These are phyloP conservation scores for Chytriomyces sp. DNA, from an alignment of 192 early-diverging fungal genomes.

Conservation along the genomic window DNA sequence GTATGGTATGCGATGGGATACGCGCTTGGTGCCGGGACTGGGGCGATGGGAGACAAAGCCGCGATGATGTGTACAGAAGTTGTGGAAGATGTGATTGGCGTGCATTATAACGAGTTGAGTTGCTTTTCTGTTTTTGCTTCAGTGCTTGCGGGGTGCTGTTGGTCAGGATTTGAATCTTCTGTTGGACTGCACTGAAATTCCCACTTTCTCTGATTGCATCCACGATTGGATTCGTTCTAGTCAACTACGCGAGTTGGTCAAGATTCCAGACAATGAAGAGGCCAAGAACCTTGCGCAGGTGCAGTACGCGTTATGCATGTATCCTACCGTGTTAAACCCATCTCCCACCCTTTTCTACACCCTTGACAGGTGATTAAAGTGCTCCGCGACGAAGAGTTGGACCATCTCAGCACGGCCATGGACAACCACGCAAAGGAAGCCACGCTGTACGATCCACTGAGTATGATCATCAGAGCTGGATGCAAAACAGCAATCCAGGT, in stretches of 20 bases:
- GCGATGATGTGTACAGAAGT: conserved; percentile 99
- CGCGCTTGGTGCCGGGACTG: conserved; percentile 84
- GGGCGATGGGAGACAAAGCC: conserved; percentile 83
- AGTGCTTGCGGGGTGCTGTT: no score
- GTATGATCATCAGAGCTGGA: conserved; percentile 79
- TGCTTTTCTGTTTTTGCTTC: no score
- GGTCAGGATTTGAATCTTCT: no score
- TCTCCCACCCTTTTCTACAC: neutral
- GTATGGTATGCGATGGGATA: conserved; percentile 88
- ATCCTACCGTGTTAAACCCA: no score
- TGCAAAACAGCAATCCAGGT: conserved; percentile 94
- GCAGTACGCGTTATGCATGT: no score
- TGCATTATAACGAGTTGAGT: conserved; percentile 90
- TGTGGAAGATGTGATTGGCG: conserved; percentile 94
- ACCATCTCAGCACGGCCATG: conserved; percentile 89
- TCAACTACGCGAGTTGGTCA: conserved; percentile 83
- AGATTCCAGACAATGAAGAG: conserved; percentile 67
- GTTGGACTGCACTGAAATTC: no score
- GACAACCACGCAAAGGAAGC: conserved; percentile 85
- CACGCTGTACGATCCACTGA: conserved; percentile 75
- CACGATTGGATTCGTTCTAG: neutral
- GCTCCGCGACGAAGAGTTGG: conserved; percentile 94
- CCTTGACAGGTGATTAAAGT: conserved; percentile 70
- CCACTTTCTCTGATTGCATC: no score
- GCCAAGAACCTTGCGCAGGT: conserved; percentile 38